Base-by-base conservation (phyloP, 345 rosid genomes). In the Bruguiera parviflora region DNA sequence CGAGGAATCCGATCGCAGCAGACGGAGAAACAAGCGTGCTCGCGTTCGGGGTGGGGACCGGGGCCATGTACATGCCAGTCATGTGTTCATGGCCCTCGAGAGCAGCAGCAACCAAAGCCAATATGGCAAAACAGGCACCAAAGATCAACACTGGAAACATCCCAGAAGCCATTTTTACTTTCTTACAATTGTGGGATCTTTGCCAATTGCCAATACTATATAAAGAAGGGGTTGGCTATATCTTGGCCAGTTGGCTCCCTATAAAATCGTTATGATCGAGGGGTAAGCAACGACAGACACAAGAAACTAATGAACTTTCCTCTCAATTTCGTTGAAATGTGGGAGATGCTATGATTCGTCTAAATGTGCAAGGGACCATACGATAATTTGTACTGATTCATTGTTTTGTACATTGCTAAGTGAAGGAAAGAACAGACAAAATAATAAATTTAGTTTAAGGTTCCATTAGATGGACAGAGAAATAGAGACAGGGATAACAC, bases 21-120 rank as follows among this genome's bases (percentile, higher is more conserved):
- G 83, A 77, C 0, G 83, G 87, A 58, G 71, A 53, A 3, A 4
- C 28, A 19, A 61, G 24, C 8, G 72, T 29, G 29, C 16, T 67
- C 49, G 18, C 4, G 18, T 3, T 13, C 1, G 69, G 71, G 9
- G 53, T 2, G 3, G 59, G 56, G 6, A 64, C 10, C 0, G 83
- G 75, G 25, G 75, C 33, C 79, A 71, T 76, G 35, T 1, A 9
- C 86, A 77, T 75, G 70, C 66, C 76, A 0, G 80, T 76, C 18
- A 11, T 52, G n/a, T 51, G 65, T 0, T 8, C 37, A 16, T 64
- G 68, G 5, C 35, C 73, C 25, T 64, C 70, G 4, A 69, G 74
- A 5, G 81, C 79, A 2, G 55, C 70, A 53, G 53, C 80, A 39
- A 58, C 75, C 77, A 60, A 22, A 3, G 53, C 56, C 78, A 72